Base-by-base conservation (phyloP, 805 yeast genomes). In the Jamesozyma rosinii region DNA sequence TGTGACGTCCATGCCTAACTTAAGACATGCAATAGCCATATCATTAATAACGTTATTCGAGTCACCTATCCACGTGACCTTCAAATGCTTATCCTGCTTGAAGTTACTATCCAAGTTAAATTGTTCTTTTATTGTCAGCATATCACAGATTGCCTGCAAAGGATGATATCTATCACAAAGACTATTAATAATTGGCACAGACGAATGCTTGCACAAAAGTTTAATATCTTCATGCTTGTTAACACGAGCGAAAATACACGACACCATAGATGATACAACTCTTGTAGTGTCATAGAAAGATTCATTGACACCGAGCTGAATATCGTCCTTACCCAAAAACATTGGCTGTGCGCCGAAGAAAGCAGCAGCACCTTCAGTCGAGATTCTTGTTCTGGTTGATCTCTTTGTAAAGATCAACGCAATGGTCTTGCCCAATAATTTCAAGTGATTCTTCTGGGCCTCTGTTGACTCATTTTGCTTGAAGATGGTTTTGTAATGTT, bases 211-310 rank as follows among this genome's bases (percentile, higher is more conserved):
- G 42, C 88, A 79, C 42, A 92, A 70, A 44, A 81, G 82, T 55
- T 74, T 76, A 51, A 92, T 89, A 47, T 90, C 96, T 20, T 76
- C 70, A 58, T 92, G 96, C 22, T 76, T 69, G 50, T 86, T 81
- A 17, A 92, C 98, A 58, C 98, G 79, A n/a, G 97, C 98, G 68
- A 92, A 89, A 5, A 92, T 78, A 49, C 95, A 83, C n/a, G 95
- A 82, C 1, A 94, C 85, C 98, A 92, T 92, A 1, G 97, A 88
- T 13, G 95, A 83, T 4, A 92, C 76, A 30, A 92, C 95, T 51
- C 77, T 79, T 15, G 95, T 75, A 1, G 97, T 83, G 63, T 92
- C 98, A 55, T 83, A 83, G 46, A 87, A 67, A 0, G 92, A 75
- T 69, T 92, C 98, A 59, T 92, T 92, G 36, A 87, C 95, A 36